Evolutionary conservation across 495 filamentous ascomycete species (phyloP), one percentile per base, ranked within the genome.

Genomic region (Terfezia boudieri): DNA sequence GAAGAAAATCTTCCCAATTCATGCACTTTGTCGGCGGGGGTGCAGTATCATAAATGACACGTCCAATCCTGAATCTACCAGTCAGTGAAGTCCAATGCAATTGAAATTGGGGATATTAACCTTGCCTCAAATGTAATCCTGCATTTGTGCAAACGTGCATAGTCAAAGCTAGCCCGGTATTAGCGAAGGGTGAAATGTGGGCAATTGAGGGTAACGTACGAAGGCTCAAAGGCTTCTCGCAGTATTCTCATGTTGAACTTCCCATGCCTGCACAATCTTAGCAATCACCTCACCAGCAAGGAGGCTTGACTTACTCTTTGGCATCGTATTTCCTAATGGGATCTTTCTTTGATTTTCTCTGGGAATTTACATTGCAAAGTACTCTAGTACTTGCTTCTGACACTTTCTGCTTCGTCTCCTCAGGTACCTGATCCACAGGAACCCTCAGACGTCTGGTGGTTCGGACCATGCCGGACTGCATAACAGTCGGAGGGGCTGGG

Each of bases 91-190:
- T 32, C 26, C 26, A 32, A 32, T 4, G 41, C 17, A 10, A 52
- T 5, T 17, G 38, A 4, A 23, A 23, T 37, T 38, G 11, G 9
- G 32, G 37, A 36, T 51, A 50, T 55, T 41, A 48, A 61, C 60
- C 46, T 59, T 11, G 53, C 49, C 50, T 61, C 60, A 51, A 61
- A 61, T 32, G 26, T 61, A 53, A 62, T 53, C 35, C 51, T 57
- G n/a, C 59, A 56, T 23, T 49, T 60, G 59, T 56, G 58, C 35
- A 52, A 52, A 53, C 60, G 60, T 36, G 55, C 51, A 52, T 61
- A 51, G 1, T 57, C 51, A 36, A 61, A 55, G 10, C 60, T 32
- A 32, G 26, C 26, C 26, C 4, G 26, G 26, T 32, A 32, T 32
- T 32, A 32, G 26, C 2, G 26, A 32, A 32, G 26, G 26, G 26